Percentiles rank a stretch among this genome's conserved stretches.
These are phyloP conservation scores for Pholiota conissans DNA, from an alignment of 768 basidiomycete genomes.

Conservation along the genomic window DNA sequence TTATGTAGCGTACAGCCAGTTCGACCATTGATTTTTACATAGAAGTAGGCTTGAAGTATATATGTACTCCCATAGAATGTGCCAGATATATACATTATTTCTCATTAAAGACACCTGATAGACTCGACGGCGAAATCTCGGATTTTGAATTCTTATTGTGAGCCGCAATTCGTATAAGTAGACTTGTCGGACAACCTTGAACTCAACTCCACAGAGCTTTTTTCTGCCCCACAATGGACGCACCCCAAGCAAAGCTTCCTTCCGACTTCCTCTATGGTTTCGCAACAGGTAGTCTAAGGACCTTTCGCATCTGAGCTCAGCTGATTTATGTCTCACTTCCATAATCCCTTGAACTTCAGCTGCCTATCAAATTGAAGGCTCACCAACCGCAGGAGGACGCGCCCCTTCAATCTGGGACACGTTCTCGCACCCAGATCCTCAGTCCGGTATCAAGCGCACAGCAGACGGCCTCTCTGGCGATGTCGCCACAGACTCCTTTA, in stretches of 20 bases:
- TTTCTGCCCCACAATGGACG: not conserved
- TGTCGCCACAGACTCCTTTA: slow-evolving; percentile 68
- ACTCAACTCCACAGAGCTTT: not conserved
- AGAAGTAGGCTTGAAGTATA: too few relatives aligned
- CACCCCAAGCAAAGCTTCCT: not conserved
- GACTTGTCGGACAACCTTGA: not conserved
- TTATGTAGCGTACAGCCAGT: too few relatives aligned
- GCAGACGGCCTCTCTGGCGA: slow-evolving; percentile 65
- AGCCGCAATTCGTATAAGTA: not conserved
- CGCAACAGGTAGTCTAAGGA: not conserved
- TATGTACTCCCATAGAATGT: too few relatives aligned
- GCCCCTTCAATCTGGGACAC: slow-evolving; percentile 75
- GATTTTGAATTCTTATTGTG: not conserved
- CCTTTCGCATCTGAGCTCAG: not conserved
- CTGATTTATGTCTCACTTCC: not conserved
- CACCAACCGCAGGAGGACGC: slow-evolving; percentile 51
- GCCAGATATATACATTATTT: too few relatives aligned
- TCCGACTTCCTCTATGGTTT: not conserved
- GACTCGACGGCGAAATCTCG: not conserved
- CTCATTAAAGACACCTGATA: too few relatives aligned
- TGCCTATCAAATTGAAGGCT: slow-evolving; percentile 76
- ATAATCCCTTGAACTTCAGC: slow-evolving; percentile 35
- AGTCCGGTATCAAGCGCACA: slow-evolving; percentile 46
- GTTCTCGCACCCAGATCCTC: slow-evolving; percentile 47
- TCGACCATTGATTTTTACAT: too few relatives aligned